These are phyloP conservation scores for Penicillium concentricum DNA, from an alignment of 2,329 filamentous ascomycete species.

Conservation along the genomic window DNA sequence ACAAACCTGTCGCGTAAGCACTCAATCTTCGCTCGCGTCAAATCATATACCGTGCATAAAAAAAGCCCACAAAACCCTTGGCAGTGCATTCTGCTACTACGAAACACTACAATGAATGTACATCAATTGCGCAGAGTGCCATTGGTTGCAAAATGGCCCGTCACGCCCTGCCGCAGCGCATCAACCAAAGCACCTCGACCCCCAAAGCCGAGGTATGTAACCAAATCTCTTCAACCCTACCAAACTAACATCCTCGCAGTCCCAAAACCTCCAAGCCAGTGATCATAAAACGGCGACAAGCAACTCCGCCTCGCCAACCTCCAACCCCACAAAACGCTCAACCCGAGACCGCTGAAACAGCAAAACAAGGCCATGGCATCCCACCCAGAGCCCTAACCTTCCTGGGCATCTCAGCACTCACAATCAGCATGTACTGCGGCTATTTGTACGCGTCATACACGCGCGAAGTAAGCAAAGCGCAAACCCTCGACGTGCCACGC, in stretches of 20 bases:
- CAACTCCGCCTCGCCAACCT: not conserved
- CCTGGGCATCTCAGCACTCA: conserved; percentile 40
- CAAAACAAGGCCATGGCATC: conserved; percentile 18
- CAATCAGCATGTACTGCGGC: conserved; percentile 44
- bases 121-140: conserved; percentile 22
- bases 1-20: conserved; percentile 4
- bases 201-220: conserved; percentile 22
- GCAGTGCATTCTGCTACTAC: not conserved
- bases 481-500: conserved; percentile 34
- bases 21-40: not conserved
- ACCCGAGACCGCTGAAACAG: conserved; percentile 2
- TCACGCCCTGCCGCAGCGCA: conserved; percentile 13
- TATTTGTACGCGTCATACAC: conserved; percentile 46
- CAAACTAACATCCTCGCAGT: conserved; percentile 9
- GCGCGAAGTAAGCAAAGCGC: conserved; percentile 34
- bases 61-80: not conserved
- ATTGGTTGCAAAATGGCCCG: conserved; percentile 20
- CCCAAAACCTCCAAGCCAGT: conserved; percentile 6
- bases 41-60: not conserved
- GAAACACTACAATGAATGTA: conserved; percentile 27
- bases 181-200: conserved; percentile 18
- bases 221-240: not conserved
- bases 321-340: not conserved
- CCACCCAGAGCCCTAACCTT: conserved; percentile 38
- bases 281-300: not conserved